phyloP scores from a whole-genome alignment of 2,329 filamentous ascomycete species.

The Penicillium glabrum region DNA sequence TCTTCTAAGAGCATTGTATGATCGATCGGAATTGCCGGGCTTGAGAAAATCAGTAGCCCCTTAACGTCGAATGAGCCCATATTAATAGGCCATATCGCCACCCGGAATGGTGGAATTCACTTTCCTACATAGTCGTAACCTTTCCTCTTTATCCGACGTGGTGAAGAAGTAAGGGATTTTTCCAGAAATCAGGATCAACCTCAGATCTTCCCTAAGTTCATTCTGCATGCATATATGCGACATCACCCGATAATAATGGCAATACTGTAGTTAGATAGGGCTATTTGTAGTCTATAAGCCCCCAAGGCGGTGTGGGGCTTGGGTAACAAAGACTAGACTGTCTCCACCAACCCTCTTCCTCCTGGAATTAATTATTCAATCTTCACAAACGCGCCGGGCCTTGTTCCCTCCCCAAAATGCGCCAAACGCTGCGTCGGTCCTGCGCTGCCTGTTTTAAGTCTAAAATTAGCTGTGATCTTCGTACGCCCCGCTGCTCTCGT shows the following conservation, averaged over 20 bases:
- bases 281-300: background rate
- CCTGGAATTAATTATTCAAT: conserved; percentile 1
- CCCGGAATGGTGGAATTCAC: background rate
- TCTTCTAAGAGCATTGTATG: background rate
- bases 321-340: background rate
- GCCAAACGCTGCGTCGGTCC: conserved; percentile 57
- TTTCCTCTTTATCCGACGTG: background rate
- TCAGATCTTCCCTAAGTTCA: background rate
- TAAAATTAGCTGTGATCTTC: conserved; percentile 58
- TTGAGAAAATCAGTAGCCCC: background rate
- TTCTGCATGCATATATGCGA: background rate
- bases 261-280: background rate
- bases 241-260: background rate
- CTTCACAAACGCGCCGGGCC: background rate
- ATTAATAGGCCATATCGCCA: background rate
- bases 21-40: background rate
- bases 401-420: conserved; percentile 42
- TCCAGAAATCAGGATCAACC: background rate
- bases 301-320: conserved; percentile 1
- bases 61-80: background rate
- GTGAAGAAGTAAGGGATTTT: background rate
- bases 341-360: background rate
- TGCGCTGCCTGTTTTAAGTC: conserved; percentile 57
- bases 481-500: conserved; percentile 55
- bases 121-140: background rate